Conservation (phyloP, 2,329 filamentous ascomycete species). For the Seiridium cupressi region DNA sequence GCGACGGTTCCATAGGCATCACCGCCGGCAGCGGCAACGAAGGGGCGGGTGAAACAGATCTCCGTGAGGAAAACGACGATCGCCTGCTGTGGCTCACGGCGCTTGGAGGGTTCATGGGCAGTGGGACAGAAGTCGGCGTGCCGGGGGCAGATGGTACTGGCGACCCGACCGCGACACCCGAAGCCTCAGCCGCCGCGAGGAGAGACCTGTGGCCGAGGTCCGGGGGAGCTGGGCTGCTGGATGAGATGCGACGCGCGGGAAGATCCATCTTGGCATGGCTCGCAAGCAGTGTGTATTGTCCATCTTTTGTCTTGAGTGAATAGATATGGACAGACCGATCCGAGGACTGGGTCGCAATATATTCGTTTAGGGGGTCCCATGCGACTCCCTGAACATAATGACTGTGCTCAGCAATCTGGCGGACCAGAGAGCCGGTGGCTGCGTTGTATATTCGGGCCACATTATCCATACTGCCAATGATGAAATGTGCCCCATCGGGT, state of each 20-base stretch:
- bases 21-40: constrained; percentile 93
- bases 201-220: constrained; percentile 71
- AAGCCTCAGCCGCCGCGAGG: constrained; percentile 47
- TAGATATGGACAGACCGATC: constrained; percentile 98
- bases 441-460: constrained; percentile 96
- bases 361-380: constrained; percentile 98
- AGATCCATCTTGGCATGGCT: constrained; percentile 82
- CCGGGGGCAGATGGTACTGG: constrained; percentile 89
- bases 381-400: constrained; percentile 98
- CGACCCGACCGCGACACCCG: constrained; percentile 65
- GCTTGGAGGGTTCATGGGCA: constrained; percentile 94
- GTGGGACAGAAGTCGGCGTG: constrained; percentile 82
- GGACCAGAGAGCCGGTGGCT: constrained; percentile 73
- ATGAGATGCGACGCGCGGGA: constrained; percentile 86
- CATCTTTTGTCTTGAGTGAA: constrained; percentile 92
- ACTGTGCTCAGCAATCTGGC: constrained; percentile 94
- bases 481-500: constrained; percentile 93
- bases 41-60: constrained; percentile 89
- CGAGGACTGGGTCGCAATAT: constrained; percentile 95
- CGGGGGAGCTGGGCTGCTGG: constrained; percentile 86
- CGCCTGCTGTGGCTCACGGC: constrained; percentile 87
- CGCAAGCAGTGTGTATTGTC: constrained; percentile 85
- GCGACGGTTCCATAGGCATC: constrained; percentile 89
- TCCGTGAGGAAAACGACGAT: constrained; percentile 87
- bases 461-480: constrained; percentile 99